A percentile compares a stretch with the other conserved stretches of the same genome.
These are phyloP conservation scores for Pythium pyrilobum DNA, from an alignment of 352 stramenopile genomes.

Conservation along the genomic window DNA sequence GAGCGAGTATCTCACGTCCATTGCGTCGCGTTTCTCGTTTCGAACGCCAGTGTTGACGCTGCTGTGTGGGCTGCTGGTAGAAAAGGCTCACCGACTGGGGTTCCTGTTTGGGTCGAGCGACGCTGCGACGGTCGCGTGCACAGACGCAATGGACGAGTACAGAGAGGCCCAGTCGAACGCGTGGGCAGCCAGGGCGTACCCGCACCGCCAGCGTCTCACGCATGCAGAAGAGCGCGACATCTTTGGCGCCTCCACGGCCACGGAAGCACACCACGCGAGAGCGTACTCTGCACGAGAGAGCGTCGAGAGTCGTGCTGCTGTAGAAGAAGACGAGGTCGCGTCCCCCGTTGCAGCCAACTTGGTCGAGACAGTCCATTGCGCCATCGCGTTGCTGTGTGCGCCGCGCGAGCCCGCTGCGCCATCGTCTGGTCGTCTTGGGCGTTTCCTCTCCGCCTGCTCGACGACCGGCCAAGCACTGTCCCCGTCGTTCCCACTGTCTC, in stretches of 20 bases:
- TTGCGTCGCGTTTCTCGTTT: slow-evolving; percentile 25
- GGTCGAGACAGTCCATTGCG: no score
- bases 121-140: not conserved
- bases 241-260: not conserved
- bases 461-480: no score
- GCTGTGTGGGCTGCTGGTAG: slow-evolving; percentile 23
- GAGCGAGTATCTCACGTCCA: slow-evolving; percentile 12
- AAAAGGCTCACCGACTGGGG: slow-evolving; percentile 14
- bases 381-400: no score
- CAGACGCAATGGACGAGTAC: not conserved
- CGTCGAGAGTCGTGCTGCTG: no score
- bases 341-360: no score
- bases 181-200: not conserved
- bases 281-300: not conserved
- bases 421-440: no score
- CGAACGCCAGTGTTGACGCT: slow-evolving; percentile 37
- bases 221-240: slow-evolving; percentile 1
- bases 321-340: no score
- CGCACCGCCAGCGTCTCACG: not conserved
- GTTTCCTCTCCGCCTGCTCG: no score
- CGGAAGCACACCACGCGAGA: not conserved
- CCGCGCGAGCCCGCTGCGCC: no score
- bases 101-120: slow-evolving; percentile 9
- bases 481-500: slow-evolving; percentile 22
- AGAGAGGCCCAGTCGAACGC: not conserved